Evolutionary conservation across 805 yeast genomes (phyloP).

Genomic region (Cyberlindnera amylophila): DNA sequence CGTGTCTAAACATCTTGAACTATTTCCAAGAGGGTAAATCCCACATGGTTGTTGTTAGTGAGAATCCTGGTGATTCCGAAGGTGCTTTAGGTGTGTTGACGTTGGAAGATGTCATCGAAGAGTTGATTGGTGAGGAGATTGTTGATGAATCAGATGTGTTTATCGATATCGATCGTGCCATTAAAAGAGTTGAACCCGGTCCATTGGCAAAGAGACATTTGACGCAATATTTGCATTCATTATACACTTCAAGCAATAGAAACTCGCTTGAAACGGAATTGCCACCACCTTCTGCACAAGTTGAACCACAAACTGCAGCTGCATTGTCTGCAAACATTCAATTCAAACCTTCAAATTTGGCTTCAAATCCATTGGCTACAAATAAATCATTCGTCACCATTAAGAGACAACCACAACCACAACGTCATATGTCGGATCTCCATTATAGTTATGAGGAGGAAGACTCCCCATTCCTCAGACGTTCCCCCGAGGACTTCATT

Average conservation of each 20-base stretch:
- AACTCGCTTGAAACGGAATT: constrained; percentile 36
- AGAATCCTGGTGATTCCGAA: constrained; percentile 72
- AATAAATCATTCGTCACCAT: constrained; percentile 64
- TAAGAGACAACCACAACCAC: constrained; percentile 48
- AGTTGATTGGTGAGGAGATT: constrained; percentile 94
- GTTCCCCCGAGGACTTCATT: too few relatives aligned
- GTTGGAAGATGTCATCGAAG: constrained; percentile 96
- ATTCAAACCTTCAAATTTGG: constrained; percentile 47
- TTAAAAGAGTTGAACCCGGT: constrained; percentile 73
- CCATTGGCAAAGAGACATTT: constrained; percentile 68
- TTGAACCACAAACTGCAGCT: background rate
- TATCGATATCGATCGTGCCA: constrained; percentile 83
- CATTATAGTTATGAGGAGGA: constrained; percentile 21
- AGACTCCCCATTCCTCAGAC: constrained; percentile 4
- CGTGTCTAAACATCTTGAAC: constrained; percentile 88
- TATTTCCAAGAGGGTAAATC: constrained; percentile 98
- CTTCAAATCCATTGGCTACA: constrained; percentile 66
- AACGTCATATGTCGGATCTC: constrained; percentile 11
- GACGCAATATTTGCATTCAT: constrained; percentile 61
- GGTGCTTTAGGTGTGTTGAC: constrained; percentile 93
- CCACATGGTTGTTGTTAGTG: constrained; percentile 92
- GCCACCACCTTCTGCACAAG: background rate
- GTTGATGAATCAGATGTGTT: constrained; percentile 95
- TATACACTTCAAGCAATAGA: constrained; percentile 46
- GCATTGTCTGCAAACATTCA: constrained; percentile 10